Evolutionary conservation across 306 rosid species (phyloP), one percentile per base, ranked within the genome.

Genomic region (Canavalia gladiata): DNA sequence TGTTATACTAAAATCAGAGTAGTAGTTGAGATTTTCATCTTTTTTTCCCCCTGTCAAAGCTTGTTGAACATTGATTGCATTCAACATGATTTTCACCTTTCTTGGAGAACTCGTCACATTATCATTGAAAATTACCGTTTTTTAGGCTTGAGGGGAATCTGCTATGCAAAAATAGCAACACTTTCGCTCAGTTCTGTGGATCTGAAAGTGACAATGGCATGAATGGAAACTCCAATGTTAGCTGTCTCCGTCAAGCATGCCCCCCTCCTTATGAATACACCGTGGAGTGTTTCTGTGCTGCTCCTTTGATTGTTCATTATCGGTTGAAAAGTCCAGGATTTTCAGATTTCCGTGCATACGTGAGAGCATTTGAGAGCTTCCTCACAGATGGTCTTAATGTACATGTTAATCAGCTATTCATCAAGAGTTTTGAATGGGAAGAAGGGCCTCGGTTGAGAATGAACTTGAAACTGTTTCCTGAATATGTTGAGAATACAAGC

Each of bases 121-220:
- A 42, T 45, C 34, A 43, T 12, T 34, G 18, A 68, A 60, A 77
- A 71, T 79, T 13, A 30, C 52, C 11, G 18, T 41, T 75, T 87
- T 83, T 81, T 92, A 95, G 99, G 98, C 94, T 95, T 77, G 64
- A 49, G 39, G 99, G 99, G 77, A 95, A 95, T 90, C 99, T 97
- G 42, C 68, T 89, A 35, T 95, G 99, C 82, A 52, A 67, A 45
- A 82, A 84, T 80, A 81, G 83, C 79, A 45, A 41, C 72, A 78
- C 78, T 74, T 71, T 87, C 66, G 78, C 0, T 68, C 41, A 66
- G 68, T 85, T 88, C 18, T 95, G 99, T 80, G 83, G 87, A 81
- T 49, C 89, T 33, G 88, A 74, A 81, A 70, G n/a, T 65, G 87
- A 56, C 34, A 81, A n/a, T 18, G 30, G 11, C 47, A 42, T 45